Percentiles rank a stretch among this genome's conserved stretches.
These are phyloP conservation scores for Mallotus nudiflorus DNA, from an alignment of 345 rosid genomes.

Conservation along the genomic window DNA sequence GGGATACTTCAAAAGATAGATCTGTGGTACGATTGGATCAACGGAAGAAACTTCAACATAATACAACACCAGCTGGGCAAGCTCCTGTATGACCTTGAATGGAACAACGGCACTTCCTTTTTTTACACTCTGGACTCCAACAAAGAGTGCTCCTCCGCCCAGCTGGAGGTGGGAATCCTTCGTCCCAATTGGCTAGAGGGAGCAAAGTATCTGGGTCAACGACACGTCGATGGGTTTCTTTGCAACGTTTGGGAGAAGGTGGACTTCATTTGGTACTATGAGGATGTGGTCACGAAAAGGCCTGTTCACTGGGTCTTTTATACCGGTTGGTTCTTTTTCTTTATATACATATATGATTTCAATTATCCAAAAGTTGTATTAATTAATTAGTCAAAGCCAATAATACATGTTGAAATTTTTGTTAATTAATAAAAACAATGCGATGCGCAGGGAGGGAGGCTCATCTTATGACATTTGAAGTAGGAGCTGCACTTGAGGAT, in stretches of 20 bases:
- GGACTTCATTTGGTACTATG: slow-evolving; percentile 60
- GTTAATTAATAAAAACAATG: too few relatives aligned
- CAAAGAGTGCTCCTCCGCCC: slow-evolving; percentile 31
- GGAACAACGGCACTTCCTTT: slow-evolving; percentile 65
- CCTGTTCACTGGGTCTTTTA: slow-evolving; percentile 60
- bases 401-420: too few relatives aligned
- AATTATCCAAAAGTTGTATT: too few relatives aligned
- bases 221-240: slow-evolving; percentile 47
- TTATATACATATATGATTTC: too few relatives aligned
- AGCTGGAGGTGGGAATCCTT: slow-evolving; percentile 55
- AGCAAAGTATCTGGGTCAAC: slow-evolving; percentile 54
- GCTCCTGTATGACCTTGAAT: slow-evolving; percentile 53
- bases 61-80: slow-evolving; percentile 49
- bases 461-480: slow-evolving; percentile 64
- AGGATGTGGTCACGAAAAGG: slow-evolving; percentile 52
- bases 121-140: slow-evolving; percentile 41
- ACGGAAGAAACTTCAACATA: slow-evolving; percentile 63
- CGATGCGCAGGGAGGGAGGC: slow-evolving; percentile 50
- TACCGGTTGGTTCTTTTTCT: slow-evolving; percentile 30
- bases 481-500: slow-evolving; percentile 61
- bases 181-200: slow-evolving; percentile 65
- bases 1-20: slow-evolving; percentile 46
- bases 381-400: too few relatives aligned
- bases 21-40: slow-evolving; percentile 69
- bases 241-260: slow-evolving; percentile 68